phyloP scores from a whole-genome alignment of 2,329 filamentous ascomycete genomes.

The Aspergillus tamarii region DNA sequence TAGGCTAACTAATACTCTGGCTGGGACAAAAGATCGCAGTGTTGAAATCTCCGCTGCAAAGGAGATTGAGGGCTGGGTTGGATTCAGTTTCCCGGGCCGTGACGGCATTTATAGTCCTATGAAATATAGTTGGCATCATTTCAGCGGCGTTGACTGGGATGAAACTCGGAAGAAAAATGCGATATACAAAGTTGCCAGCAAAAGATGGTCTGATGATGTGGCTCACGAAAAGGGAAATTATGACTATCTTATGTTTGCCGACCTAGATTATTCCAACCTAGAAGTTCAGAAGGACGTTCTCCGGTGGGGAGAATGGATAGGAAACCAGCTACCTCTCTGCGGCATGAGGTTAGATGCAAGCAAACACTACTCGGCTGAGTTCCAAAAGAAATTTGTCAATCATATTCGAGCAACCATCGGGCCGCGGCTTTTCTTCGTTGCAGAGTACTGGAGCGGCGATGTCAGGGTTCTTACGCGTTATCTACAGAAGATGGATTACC shows the following conservation, averaged over 20 bases:
- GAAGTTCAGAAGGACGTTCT: slow-evolving; percentile 68
- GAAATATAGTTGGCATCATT: slow-evolving; percentile 70
- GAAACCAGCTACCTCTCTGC: slow-evolving; percentile 60
- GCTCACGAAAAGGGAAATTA: slow-evolving; percentile 69
- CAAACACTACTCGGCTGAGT: slow-evolving; percentile 71
- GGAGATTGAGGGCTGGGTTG: slow-evolving; percentile 71
- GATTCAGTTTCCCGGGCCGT: slow-evolving; percentile 67
- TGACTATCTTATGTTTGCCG: slow-evolving; percentile 71
- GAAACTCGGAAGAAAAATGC: slow-evolving; percentile 59
- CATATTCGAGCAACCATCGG: slow-evolving; percentile 57
- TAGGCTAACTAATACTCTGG: background rate
- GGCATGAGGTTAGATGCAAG: slow-evolving; percentile 74
- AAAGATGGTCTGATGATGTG: slow-evolving; percentile 66
- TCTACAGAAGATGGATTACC: slow-evolving; percentile 60
- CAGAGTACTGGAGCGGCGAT: slow-evolving; percentile 70
- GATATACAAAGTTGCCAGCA: slow-evolving; percentile 67
- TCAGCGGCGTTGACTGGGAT: slow-evolving; percentile 71
- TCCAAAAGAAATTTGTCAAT: slow-evolving; percentile 66
- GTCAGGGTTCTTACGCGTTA: slow-evolving; percentile 60
- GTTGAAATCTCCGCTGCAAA: slow-evolving; percentile 48
- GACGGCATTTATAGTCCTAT: slow-evolving; percentile 61
- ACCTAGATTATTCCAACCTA: slow-evolving; percentile 66
- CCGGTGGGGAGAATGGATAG: slow-evolving; percentile 70
- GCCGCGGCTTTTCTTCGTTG: slow-evolving; percentile 65
- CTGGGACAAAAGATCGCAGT: slow-evolving; percentile 10